A percentile compares a stretch with the other conserved stretches of the same genome.
Evolutionary conservation across 768 basidiomycete species (phyloP).

Genomic region (Multifurca ochricompacta): DNA sequence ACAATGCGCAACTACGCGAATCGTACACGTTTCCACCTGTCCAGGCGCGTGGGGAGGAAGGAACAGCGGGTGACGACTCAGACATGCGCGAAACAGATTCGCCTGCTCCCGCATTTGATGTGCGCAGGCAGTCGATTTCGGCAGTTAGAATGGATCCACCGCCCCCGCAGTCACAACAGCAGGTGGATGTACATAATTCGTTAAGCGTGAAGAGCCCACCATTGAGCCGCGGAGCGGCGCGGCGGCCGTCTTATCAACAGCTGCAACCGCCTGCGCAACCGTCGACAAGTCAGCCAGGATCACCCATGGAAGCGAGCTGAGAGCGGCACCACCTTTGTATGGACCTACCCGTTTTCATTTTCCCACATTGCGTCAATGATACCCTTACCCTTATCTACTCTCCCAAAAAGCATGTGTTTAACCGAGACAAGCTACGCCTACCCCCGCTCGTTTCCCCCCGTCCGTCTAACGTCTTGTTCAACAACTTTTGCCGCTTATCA

Average conservation of each 20-base stretch:
- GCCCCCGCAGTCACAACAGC: conserved; percentile 20
- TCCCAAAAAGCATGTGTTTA: conserved; percentile 4
- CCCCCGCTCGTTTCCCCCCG: not conserved
- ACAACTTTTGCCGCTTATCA: not conserved
- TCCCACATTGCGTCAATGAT: not conserved
- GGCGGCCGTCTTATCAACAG: conserved; percentile 7
- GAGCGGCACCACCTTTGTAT: not conserved
- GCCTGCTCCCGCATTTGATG: conserved; percentile 40
- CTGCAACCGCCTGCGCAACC: not conserved
- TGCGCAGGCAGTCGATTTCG: conserved; percentile 42
- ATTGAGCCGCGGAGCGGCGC: not conserved
- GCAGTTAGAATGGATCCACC: conserved; percentile 42
- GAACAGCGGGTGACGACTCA: not conserved
- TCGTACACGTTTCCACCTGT: conserved; percentile 20
- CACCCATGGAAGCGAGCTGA: conserved; percentile 11
- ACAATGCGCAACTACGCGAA: conserved; percentile 11
- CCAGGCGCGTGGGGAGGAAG: conserved; percentile 6
- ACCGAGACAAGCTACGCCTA: not conserved
- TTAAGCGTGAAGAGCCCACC: conserved; percentile 7
- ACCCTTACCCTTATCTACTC: conserved; percentile 1
- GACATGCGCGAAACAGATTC: conserved; percentile 33
- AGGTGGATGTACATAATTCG: conserved; percentile 2
- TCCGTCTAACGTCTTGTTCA: not conserved
- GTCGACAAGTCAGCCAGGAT: conserved; percentile 4
- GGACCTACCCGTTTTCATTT: not conserved